Conservation (phyloP, 345 rosid genomes). For the Populus simonii region DNA sequence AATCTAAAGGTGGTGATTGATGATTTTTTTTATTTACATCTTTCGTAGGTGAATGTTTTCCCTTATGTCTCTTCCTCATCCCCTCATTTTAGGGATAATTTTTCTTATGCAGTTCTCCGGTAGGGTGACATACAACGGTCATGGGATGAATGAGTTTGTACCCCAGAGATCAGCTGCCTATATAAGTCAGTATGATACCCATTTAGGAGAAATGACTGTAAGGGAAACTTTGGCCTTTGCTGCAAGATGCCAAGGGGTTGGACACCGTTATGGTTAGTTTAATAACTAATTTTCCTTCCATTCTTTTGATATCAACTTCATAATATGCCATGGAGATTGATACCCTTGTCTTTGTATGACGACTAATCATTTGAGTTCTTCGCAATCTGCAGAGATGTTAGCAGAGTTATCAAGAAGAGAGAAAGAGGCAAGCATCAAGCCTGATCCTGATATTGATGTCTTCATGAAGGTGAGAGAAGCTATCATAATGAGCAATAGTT, state of each 20-base stretch:
- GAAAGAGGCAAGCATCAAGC: conserved; percentile 61
- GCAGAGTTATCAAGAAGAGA: conserved; percentile 68
- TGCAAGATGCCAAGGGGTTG: conserved; percentile 63
- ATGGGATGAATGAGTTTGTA: conserved; percentile 50
- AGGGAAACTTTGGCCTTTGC: conserved; percentile 78
- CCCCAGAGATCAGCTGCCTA: conserved; percentile 70
- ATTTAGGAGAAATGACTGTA: conserved; percentile 60
- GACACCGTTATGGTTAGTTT: conserved; percentile 56
- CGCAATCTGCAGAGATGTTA: conserved; percentile 44
- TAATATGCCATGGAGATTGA: not conserved
- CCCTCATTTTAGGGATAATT: not conserved
- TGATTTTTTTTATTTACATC: not conserved
- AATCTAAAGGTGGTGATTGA: conserved; percentile 42
- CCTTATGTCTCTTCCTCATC: not conserved
- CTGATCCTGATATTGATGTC: conserved; percentile 68
- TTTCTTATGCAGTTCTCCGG: conserved; percentile 47
- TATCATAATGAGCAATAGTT: conserved; percentile 36
- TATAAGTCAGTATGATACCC: conserved; percentile 65
- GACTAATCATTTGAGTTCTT: not conserved
- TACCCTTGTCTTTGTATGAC: not conserved
- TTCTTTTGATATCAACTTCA: not conserved
- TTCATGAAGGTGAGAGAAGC: conserved; percentile 57
- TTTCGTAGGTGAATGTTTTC: not conserved
- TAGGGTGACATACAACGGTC: conserved; percentile 62
- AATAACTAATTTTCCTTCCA: not conserved